Base-by-base conservation (phyloP, 805 yeast species). In the Candida hungchunana region DNA sequence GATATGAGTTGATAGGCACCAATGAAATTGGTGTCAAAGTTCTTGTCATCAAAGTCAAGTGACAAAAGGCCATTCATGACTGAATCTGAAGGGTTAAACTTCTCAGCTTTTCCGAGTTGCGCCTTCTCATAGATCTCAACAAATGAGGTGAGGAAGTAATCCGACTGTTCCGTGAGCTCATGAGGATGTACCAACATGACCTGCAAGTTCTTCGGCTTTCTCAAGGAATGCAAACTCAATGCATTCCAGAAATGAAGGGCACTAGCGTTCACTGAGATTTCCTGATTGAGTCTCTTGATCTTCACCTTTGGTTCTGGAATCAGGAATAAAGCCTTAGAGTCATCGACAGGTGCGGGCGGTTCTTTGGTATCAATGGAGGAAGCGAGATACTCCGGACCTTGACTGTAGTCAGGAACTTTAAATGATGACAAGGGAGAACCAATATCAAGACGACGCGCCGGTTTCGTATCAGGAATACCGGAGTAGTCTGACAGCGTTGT, bases 191-290 rank as follows among this genome's bases (percentile, higher is more conserved):
- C 49, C 40, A 79, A 48, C 7, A 82, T 43, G 7, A 77, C 56
- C 37, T 71, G 73, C 40, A 79, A 71, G 39, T 72, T 62, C 42
- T 81, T 79, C 2, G 61, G 56, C 1, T 68, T 70, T 17, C 56
- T 53, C 7, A 71, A 47, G 0, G 90, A 85, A 29, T 70, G 68
- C 32, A 82, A 65, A 39, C 75, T 72, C 47, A 83, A 51, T 29
- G 67, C 59, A 47, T 65, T 76, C 88, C 81, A 80, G 48, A 71
- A 72, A 40, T 59, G 56, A 13, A 71, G 55, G 31, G 73, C 76
- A 21, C 67, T 62, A 47, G 68, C 67, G 52, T 69, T 76, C 27
- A 71, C 63, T 22, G 64, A 70, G 39, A 66, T 60, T 19, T 54
- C 63, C 32, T 67, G 63, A 31, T 66, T 62, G 33, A 59, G 36